Conservation (phyloP, 768 basidiomycete genomes). For the Harrya chromipes region DNA sequence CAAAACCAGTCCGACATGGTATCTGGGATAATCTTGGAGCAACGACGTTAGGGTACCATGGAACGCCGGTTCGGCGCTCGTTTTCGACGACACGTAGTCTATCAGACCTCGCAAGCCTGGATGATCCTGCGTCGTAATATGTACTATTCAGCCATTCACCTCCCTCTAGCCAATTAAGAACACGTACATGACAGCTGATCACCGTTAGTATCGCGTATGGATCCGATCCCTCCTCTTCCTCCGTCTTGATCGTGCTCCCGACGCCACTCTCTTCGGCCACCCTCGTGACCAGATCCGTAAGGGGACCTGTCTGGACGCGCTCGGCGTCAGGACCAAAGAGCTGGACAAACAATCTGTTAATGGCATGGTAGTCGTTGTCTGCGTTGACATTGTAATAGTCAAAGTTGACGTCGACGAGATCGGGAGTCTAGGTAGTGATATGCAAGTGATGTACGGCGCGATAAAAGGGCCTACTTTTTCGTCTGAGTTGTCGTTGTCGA, state of each 20-base stretch:
- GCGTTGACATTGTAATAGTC: conserved; percentile 91
- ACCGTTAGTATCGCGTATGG: conserved; percentile 87
- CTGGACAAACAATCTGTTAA: conserved; percentile 70
- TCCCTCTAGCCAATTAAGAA: not conserved
- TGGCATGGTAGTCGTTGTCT: conserved; percentile 78
- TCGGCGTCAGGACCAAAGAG: conserved; percentile 75
- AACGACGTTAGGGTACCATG: conserved; percentile 52
- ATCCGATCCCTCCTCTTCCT: conserved; percentile 49
- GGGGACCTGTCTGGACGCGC: conserved; percentile 61
- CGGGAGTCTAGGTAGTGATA: conserved; percentile 12
- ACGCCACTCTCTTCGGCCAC: conserved; percentile 71
- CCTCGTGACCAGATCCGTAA: conserved; percentile 75
- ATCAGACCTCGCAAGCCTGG: conserved; percentile 67
- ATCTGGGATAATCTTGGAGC: conserved; percentile 2
- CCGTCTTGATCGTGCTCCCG: conserved; percentile 91
- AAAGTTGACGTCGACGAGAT: conserved; percentile 44
- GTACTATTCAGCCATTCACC: not conserved
- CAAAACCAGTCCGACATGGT: conserved; percentile 78
- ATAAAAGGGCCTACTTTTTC: conserved; percentile 37
- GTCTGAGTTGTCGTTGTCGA: conserved; percentile 30
- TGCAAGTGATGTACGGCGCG: conserved; percentile 18
- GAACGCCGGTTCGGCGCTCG: conserved; percentile 46
- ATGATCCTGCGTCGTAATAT: conserved; percentile 52
- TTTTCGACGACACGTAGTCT: conserved; percentile 66
- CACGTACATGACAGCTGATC: conserved; percentile 66